Evolutionary conservation across 2,329 filamentous ascomycete genomes (phyloP).

Genomic region (Colletotrichum filicis): DNA sequence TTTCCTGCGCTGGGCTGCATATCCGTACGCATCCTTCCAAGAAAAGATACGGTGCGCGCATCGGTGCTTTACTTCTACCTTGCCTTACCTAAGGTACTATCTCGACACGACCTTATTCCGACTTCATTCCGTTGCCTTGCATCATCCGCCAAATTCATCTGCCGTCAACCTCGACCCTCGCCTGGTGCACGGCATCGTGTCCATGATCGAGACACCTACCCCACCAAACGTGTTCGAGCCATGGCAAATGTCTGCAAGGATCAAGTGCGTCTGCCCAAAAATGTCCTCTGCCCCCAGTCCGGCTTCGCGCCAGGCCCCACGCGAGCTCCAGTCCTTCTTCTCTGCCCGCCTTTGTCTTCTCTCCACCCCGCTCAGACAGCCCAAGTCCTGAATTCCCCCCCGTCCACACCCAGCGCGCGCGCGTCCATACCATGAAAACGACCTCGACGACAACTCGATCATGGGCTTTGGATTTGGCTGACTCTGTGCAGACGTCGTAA

Average conservation of each 20-base stretch:
- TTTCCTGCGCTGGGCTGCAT: constrained; percentile 5
- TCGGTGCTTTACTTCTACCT: neutral
- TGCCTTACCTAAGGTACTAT: neutral
- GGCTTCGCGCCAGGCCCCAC: constrained; percentile 33
- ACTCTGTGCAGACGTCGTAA: constrained; percentile 53
- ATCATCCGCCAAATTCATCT: neutral
- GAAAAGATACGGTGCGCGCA: constrained; percentile 4
- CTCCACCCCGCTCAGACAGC: constrained; percentile 29
- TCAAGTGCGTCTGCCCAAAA: constrained; percentile 51
- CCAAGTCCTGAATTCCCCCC: constrained; percentile 1
- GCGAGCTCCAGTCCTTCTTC: constrained; percentile 35
- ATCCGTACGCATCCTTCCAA: constrained; percentile 6
- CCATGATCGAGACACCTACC: constrained; percentile 53
- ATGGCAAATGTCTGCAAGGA: constrained; percentile 59
- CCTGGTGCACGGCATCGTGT: constrained; percentile 36
- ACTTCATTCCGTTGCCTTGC: constrained; percentile 7
- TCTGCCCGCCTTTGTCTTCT: constrained; percentile 34
- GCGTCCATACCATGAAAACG: constrained; percentile 21
- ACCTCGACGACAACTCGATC: constrained; percentile 15
- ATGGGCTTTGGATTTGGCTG: constrained; percentile 33
- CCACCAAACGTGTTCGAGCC: constrained; percentile 55
- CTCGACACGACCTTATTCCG: neutral
- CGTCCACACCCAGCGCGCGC: constrained; percentile 26
- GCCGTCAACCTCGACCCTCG: too few relatives aligned
- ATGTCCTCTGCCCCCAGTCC: constrained; percentile 15